These are phyloP conservation scores for Cicer judaicum DNA, from an alignment of 306 rosid genomes.

Conservation along the genomic window DNA sequence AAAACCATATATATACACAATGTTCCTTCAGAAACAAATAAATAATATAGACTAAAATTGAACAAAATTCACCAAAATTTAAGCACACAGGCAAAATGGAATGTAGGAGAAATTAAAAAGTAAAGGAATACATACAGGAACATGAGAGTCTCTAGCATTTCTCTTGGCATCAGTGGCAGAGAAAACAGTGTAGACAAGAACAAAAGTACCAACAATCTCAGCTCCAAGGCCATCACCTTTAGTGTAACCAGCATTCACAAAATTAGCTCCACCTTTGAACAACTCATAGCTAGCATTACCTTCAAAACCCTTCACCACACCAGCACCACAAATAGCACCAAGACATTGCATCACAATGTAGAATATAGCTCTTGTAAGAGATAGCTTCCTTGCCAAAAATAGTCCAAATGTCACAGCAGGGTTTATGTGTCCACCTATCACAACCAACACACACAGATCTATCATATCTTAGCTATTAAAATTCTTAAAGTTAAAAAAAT, in stretches of 20 bases:
- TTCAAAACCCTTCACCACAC: conserved; percentile 80
- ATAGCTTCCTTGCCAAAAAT: conserved; percentile 80
- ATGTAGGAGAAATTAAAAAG: not conserved
- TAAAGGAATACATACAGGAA: conserved; percentile 63
- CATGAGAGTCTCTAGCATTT: conserved; percentile 89
- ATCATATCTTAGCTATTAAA: not conserved
- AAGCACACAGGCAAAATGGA: no score
- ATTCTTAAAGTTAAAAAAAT: not conserved
- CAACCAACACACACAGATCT: conserved; percentile 43
- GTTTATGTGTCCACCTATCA: conserved; percentile 86
- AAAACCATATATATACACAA: no score
- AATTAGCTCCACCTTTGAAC: conserved; percentile 74
- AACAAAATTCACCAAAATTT: no score
- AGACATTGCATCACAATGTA: conserved; percentile 83
- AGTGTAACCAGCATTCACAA: conserved; percentile 71
- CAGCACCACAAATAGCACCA: conserved; percentile 90
- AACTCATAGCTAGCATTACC: conserved; percentile 48
- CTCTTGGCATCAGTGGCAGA: conserved; percentile 97
- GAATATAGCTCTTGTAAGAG: conserved; percentile 77
- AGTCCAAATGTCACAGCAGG: conserved; percentile 94
- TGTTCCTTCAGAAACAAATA: no score
- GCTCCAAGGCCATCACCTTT: conserved; percentile 92
- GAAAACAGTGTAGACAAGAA: conserved; percentile 92
- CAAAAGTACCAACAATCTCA: conserved; percentile 83
- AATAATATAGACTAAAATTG: no score